Evolutionary conservation across 1,284 basidiomycete genomes (phyloP).

Genomic region (Rhizopogon hawkerae): DNA sequence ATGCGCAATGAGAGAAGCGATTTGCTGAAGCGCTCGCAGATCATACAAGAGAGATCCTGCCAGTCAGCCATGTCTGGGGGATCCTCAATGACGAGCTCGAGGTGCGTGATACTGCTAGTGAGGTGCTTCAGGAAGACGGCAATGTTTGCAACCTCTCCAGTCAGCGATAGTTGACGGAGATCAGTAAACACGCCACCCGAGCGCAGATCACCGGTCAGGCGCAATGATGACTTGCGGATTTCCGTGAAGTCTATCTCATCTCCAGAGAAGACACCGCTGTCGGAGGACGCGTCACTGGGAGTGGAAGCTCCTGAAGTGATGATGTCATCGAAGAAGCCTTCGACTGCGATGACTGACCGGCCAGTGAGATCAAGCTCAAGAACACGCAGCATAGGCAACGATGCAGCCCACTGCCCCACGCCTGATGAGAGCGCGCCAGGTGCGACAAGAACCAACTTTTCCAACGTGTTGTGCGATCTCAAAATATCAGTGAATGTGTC

Average conservation of each 20-base stretch:
- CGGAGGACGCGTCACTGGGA: slow-evolving; percentile 56
- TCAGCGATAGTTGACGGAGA: slow-evolving; percentile 53
- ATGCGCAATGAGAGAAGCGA: slow-evolving; percentile 54
- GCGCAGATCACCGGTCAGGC: slow-evolving; percentile 45
- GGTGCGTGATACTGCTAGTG: slow-evolving; percentile 46
- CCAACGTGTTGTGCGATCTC: slow-evolving; percentile 46
- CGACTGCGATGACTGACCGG: slow-evolving; percentile 54
- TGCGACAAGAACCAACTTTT: slow-evolving; percentile 56
- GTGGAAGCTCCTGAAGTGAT: slow-evolving; percentile 57
- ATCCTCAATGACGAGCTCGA: slow-evolving; percentile 69
- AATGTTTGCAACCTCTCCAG: slow-evolving; percentile 59
- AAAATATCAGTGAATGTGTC: slow-evolving; percentile 61
- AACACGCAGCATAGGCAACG: slow-evolving; percentile 48
- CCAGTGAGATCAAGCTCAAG: slow-evolving; percentile 65
- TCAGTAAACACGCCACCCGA: slow-evolving; percentile 48
- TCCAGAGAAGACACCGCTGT: slow-evolving; percentile 67
- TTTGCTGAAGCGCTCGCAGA: slow-evolving; percentile 52
- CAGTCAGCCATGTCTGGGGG: slow-evolving; percentile 64
- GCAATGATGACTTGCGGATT: slow-evolving; percentile 55
- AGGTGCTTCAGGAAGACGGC: slow-evolving; percentile 63
- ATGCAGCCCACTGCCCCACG: slow-evolving; percentile 62
- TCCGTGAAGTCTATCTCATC: slow-evolving; percentile 67
- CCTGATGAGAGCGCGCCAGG: slow-evolving; percentile 59
- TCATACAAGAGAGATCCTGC: slow-evolving; percentile 54
- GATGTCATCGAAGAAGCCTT: slow-evolving; percentile 69